phyloP scores from a whole-genome alignment of 805 yeast species.

The Debaryomyces hansenii region DNA sequence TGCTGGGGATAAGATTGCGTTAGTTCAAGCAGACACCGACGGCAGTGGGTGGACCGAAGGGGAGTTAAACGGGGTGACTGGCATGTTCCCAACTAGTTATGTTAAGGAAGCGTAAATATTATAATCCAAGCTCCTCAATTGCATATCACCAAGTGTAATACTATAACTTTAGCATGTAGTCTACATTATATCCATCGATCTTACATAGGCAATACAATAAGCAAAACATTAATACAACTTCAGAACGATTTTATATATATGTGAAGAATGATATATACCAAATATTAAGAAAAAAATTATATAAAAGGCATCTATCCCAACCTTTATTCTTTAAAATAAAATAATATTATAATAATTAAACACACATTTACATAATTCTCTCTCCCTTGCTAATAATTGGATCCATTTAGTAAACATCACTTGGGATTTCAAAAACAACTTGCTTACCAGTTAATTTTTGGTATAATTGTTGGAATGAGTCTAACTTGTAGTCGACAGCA shows the following conservation, averaged over 20 bases:
- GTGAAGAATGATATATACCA: constrained; percentile 11
- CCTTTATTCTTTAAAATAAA: not conserved
- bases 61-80: constrained; percentile 45
- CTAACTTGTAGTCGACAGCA: constrained; percentile 97
- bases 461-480: constrained; percentile 98
- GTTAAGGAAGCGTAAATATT: constrained; percentile 36
- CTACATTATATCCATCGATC: not conserved
- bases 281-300: constrained; percentile 5
- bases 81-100: constrained; percentile 69
- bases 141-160: not conserved
- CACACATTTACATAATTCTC: not conserved
- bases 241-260: constrained; percentile 9
- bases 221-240: constrained; percentile 4
- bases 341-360: not conserved
- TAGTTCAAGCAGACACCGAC: constrained; percentile 56
- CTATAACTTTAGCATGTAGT: not conserved
- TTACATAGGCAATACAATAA: not conserved
- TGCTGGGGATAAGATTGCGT: constrained; percentile 71
- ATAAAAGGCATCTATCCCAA: constrained; percentile 4
- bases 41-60: constrained; percentile 97
- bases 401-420: constrained; percentile 39
- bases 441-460: constrained; percentile 98
- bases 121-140: not conserved
- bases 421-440: constrained; percentile 92
- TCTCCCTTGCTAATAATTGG: constrained; percentile 4